Evolutionary conservation across 2,329 filamentous ascomycete species (phyloP).

Genomic region (Colletotrichum sublineola): DNA sequence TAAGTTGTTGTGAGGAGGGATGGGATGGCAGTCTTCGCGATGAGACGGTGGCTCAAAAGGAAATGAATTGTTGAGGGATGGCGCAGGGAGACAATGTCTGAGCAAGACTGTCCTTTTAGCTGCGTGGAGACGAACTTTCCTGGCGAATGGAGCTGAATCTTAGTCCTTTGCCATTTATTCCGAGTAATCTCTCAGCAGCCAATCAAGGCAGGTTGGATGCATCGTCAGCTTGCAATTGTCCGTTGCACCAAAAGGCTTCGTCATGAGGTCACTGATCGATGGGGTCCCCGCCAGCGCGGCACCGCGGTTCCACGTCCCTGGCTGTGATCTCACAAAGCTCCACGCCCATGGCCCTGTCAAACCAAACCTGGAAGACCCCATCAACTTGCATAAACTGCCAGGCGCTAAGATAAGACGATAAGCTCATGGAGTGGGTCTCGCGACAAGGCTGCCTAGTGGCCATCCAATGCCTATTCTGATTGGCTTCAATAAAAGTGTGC

Average conservation of each 20-base stretch:
- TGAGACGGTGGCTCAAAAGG: conserved; percentile 11
- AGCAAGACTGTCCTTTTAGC: conserved; percentile 25
- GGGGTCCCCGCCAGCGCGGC: conserved; percentile 26
- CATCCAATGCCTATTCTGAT: conserved; percentile 11
- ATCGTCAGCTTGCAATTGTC: conserved; percentile 32
- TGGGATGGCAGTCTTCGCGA: conserved; percentile 15
- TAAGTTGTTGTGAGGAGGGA: conserved; percentile 21
- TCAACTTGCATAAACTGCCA: conserved; percentile 18
- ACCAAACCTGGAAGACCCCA: conserved; percentile 14
- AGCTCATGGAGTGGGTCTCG: conserved; percentile 7
- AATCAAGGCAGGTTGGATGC: conserved; percentile 30
- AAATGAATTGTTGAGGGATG: conserved; percentile 27
- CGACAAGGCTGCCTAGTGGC: conserved; percentile 30
- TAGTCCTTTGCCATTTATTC: background rate
- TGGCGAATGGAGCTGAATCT: conserved; percentile 1
- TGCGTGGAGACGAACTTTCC: conserved; percentile 30
- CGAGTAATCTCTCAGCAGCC: conserved; percentile 5
- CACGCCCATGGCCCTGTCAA: conserved; percentile 9
- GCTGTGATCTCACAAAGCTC: conserved; percentile 28
- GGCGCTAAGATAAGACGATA: conserved; percentile 21
- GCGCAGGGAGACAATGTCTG: conserved; percentile 34
- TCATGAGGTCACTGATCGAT: conserved; percentile 42
- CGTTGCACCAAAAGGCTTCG: conserved; percentile 27
- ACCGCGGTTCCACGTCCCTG: conserved; percentile 3
- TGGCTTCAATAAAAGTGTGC: conserved; percentile 29